Evolutionary conservation across 148 eudicot species (phyloP).

Genomic region (Agrostemma githago): DNA sequence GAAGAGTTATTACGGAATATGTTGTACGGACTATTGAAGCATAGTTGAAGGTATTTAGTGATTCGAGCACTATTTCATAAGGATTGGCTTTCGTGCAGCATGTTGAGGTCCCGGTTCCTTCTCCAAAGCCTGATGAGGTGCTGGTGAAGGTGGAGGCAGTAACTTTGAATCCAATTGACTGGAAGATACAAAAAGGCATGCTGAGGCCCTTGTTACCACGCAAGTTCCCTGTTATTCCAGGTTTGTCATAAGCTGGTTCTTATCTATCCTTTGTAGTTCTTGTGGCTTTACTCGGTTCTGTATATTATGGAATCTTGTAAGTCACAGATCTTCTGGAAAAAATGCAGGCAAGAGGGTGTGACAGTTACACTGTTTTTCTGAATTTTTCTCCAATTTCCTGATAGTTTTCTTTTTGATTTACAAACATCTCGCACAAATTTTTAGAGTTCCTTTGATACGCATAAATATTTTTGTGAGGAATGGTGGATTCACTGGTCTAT

Average conservation of each 20-base stretch:
- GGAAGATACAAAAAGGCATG: constrained; percentile 62
- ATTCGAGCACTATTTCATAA: background rate
- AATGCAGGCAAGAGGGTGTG: background rate
- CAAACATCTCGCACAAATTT: background rate
- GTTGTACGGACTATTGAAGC: too few relatives aligned
- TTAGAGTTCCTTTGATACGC: background rate
- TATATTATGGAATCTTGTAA: background rate
- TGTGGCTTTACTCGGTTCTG: background rate
- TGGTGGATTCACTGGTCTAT: background rate
- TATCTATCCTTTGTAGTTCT: background rate
- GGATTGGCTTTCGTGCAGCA: constrained; percentile 44
- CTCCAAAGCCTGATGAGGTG: constrained; percentile 55
- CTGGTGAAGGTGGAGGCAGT: constrained; percentile 72
- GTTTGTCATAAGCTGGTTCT: constrained; percentile 30
- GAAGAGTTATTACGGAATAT: too few relatives aligned
- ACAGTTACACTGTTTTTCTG: background rate
- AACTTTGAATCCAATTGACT: constrained; percentile 68
- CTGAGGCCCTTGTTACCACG: constrained; percentile 51
- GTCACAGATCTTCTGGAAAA: background rate
- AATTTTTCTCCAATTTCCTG: background rate
- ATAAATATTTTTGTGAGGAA: background rate
- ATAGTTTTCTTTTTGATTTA: background rate
- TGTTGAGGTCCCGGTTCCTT: constrained; percentile 68
- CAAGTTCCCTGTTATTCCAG: constrained; percentile 64
- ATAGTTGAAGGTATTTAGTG: background rate